Base-by-base conservation (phyloP, 1,284 basidiomycete genomes). In the Anthracocystis walkeri region DNA sequence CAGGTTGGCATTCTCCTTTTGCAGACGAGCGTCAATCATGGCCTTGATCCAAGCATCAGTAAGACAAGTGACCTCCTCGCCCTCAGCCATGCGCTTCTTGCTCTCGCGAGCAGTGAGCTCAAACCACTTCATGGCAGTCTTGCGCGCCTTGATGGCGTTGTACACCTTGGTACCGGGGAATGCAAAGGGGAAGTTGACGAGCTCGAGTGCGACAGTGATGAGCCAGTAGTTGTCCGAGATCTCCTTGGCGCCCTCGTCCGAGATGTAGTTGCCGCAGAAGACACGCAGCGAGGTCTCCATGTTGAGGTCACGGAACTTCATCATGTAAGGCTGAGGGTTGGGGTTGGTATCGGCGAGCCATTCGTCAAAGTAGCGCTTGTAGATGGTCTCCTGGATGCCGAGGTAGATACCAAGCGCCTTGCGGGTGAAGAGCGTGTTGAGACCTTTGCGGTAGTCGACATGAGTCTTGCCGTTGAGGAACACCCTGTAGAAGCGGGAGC, bases 211-310 rank as follows among this genome's bases (percentile, higher is more conserved):
- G 78, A 91, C 88, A 18, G 96, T 98, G 86, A 99, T 97, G 70
- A 90, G 88, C 96, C 96, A 99, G 88, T 98, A 99, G 86, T 94
- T 94, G 77, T 93, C 91, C 83, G 90, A 92, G 83, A 99, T 95
- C 85, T 94, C 92, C 35, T 87, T 83, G 38, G 91, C 90, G 49
- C 92, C 93, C 12, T 90, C 87, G 12, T 93, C 91, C 31, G 93
- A 90, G 77, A 99, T 92, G 86, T 99, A 93, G 75, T 89, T 87
- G 44, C 96, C 96, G 83, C 95, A 93, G 87, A 99, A 99, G 63
- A 98, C 96, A 58, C 91, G 90, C 33, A 99, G 90, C 12, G 95
- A 98, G 3, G 95, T 96, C 77, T 95, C 93, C 95, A 99, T 98
- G 88, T 99, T 99, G 77, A 97, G 88, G 84, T 93, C 90, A 68